phyloP scores from a whole-genome alignment of 1,284 basidiomycete genomes.

The Irpex sp. region DNA sequence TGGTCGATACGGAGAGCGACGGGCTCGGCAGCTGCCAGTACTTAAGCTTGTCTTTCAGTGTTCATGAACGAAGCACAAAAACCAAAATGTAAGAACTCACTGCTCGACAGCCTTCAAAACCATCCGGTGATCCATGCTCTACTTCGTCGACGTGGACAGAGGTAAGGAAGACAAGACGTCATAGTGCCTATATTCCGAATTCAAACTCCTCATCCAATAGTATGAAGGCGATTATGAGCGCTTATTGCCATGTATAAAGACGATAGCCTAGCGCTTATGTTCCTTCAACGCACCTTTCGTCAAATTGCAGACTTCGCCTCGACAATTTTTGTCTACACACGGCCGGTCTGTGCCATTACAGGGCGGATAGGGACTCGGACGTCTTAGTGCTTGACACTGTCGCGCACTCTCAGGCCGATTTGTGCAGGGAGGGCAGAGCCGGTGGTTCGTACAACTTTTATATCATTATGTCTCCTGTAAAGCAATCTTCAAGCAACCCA shows the following conservation, averaged over 20 bases:
- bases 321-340: conserved; percentile 17
- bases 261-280: background rate
- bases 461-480: no score
- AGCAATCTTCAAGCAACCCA: no score
- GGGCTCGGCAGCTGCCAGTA: background rate
- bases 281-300: conserved; percentile 42
- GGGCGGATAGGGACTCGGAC: conserved; percentile 43
- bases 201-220: background rate
- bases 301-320: conserved; percentile 42
- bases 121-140: no score
- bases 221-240: background rate
- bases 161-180: no score
- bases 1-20: background rate
- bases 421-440: conserved; percentile 36
- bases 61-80: no score
- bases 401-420: conserved; percentile 26
- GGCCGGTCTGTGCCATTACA: conserved; percentile 51
- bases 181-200: background rate
- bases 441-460: conserved; percentile 38
- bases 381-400: conserved; percentile 47
- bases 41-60: no score
- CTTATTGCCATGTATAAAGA: background rate
- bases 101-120: no score
- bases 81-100: no score
- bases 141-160: no score